phyloP scores from a whole-genome alignment of 2,329 filamentous ascomycete genomes.

The Triangularia verruculosa region DNA sequence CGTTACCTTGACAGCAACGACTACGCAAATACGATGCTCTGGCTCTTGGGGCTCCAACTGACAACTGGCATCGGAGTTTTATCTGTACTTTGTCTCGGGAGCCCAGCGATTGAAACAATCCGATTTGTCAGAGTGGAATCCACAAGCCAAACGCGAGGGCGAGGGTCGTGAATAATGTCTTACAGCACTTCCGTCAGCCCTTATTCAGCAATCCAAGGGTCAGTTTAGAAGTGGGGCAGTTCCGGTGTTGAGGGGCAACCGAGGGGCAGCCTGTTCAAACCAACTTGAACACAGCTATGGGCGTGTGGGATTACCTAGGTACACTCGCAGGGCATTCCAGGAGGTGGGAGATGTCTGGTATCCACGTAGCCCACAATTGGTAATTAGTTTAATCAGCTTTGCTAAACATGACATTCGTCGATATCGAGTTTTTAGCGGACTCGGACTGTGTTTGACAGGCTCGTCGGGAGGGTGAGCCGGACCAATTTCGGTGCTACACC shows the following conservation, averaged over 20 bases:
- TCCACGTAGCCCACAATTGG: background rate
- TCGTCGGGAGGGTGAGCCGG: background rate
- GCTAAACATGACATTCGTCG: background rate
- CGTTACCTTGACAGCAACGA: background rate
- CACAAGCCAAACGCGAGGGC: conserved; percentile 1
- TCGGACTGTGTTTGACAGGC: background rate
- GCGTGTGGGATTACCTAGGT: conserved; percentile 3
- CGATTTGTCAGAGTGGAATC: conserved; percentile 21
- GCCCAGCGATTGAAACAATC: conserved; percentile 1
- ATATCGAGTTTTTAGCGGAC: background rate
- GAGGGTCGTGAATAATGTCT: conserved; percentile 6
- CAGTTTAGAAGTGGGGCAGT: background rate
- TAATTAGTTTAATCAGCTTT: background rate
- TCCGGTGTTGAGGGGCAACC: background rate
- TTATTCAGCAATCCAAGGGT: conserved; percentile 27
- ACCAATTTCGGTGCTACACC: background rate
- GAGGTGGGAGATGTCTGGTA: background rate
- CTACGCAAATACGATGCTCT: background rate
- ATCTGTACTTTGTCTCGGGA: conserved; percentile 6
- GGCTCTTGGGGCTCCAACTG: background rate
- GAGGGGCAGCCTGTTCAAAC: background rate
- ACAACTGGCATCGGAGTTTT: background rate
- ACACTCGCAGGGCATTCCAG: background rate
- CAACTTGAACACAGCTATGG: background rate
- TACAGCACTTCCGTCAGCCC: conserved; percentile 24